A percentile compares a stretch with the other conserved stretches of the same genome.
phyloP scores from a whole-genome alignment of 768 basidiomycete genomes.

The Russula virescens region DNA sequence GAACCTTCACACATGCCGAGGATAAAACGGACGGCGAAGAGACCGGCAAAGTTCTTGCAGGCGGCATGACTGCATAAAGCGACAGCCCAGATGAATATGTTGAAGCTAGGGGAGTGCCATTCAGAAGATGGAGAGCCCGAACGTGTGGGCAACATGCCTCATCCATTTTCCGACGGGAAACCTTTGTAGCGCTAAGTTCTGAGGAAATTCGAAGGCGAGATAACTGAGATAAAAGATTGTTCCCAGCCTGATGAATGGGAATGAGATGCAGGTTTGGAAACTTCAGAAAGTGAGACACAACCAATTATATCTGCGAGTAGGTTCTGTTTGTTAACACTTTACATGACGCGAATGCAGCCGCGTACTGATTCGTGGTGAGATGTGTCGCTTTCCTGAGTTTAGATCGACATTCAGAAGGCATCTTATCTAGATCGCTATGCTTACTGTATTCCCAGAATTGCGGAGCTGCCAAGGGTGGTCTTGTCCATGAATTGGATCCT shows the following conservation, averaged over 20 bases:
- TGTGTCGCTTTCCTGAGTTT: slow-evolving; percentile 48
- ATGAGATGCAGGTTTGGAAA: too few relatives aligned
- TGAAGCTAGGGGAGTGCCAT: slow-evolving; percentile 38
- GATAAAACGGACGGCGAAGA: slow-evolving; percentile 58
- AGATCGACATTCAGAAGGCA: slow-evolving; percentile 1
- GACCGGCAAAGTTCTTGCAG: slow-evolving; percentile 60
- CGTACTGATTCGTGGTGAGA: slow-evolving; percentile 58
- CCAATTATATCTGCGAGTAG: slow-evolving; percentile 57
- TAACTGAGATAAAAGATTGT: slow-evolving; percentile 72
- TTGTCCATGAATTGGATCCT: slow-evolving; percentile 80
- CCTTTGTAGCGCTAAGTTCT: slow-evolving; percentile 63
- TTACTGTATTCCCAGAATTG: slow-evolving; percentile 67
- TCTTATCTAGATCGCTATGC: slow-evolving; percentile 16
- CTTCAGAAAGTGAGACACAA: slow-evolving; percentile 25
- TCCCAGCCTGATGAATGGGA: slow-evolving; percentile 47
- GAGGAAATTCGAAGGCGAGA: slow-evolving; percentile 66
- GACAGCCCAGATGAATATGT: slow-evolving; percentile 62
- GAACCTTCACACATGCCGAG: slow-evolving; percentile 69
- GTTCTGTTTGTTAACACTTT: not conserved
- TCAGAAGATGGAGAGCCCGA: not conserved
- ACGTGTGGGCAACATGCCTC: slow-evolving; percentile 40
- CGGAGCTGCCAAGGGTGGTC: slow-evolving; percentile 58
- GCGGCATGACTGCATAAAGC: slow-evolving; percentile 59
- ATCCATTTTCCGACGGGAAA: slow-evolving; percentile 80
- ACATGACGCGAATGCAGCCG: slow-evolving; percentile 23